Conservation (phyloP, 2,329 filamentous ascomycete genomes). For the Knufia petricola region DNA sequence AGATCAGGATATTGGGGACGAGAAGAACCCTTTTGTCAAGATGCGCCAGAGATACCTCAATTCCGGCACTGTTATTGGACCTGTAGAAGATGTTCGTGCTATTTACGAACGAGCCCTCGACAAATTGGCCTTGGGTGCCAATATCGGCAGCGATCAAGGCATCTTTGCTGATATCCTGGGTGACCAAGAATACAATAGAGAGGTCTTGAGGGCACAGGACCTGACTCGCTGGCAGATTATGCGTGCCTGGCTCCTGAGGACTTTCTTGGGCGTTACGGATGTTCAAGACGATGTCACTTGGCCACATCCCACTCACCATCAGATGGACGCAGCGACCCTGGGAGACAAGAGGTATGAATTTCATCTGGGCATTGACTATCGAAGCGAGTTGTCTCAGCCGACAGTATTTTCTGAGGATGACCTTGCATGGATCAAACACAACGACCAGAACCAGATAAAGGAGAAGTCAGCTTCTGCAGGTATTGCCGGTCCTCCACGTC, state of each 20-base stretch:
- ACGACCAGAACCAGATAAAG: not conserved
- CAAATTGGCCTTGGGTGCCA: conserved; percentile 24
- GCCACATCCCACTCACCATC: conserved; percentile 29
- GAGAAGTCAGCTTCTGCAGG: too few species aligned
- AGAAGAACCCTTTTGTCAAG: conserved; percentile 18
- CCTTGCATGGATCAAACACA: conserved; percentile 33
- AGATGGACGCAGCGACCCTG: conserved; percentile 28
- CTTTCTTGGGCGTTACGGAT: too few species aligned
- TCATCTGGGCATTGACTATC: conserved; percentile 44
- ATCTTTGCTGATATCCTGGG: conserved; percentile 45
- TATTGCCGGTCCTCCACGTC: too few species aligned
- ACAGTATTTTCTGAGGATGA: conserved; percentile 32
- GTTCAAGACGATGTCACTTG: conserved; percentile 29
- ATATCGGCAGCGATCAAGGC: conserved; percentile 33
- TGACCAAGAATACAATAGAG: conserved; percentile 43
- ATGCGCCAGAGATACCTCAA: conserved; percentile 42
- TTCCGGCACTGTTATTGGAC: conserved; percentile 42
- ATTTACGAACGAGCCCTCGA: conserved; percentile 25
- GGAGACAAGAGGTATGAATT: conserved; percentile 33
- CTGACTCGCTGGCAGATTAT: too few species aligned
- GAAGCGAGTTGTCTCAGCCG: conserved; percentile 42
- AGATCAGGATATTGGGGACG: conserved; percentile 29
- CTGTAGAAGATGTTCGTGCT: conserved; percentile 40
- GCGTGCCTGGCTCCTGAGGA: too few species aligned
- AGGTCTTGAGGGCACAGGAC: conserved; percentile 27